These are phyloP conservation scores for Mercurialis annua DNA, from an alignment of 345 rosid genomes.

Conservation along the genomic window DNA sequence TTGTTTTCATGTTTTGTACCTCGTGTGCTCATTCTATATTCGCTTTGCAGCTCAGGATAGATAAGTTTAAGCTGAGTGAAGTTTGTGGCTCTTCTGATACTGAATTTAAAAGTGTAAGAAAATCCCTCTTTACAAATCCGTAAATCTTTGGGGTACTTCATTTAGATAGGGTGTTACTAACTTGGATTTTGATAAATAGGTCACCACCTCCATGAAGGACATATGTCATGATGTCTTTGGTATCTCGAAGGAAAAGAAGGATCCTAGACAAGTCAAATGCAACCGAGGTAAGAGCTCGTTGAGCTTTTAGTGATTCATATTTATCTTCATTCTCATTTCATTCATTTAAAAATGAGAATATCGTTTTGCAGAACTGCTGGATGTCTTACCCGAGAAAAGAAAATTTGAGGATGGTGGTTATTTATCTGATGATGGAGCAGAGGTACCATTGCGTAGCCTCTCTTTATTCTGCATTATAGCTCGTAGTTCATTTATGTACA, in stretches of 20 bases:
- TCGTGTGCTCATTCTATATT: not conserved
- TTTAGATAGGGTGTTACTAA: not conserved
- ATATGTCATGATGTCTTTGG: conserved; percentile 61
- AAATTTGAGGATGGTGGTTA: conserved; percentile 66
- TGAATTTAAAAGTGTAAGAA: conserved; percentile 76
- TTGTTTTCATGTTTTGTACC: not conserved
- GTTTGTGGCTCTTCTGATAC: conserved; percentile 88
- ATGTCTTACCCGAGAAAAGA: conserved; percentile 70
- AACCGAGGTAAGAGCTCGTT: conserved; percentile 37
- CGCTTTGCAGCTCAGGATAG: conserved; percentile 70
- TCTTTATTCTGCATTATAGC: not conserved
- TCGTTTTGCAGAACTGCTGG: conserved; percentile 43
- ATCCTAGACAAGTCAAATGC: conserved; percentile 56
- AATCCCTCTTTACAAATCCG: not conserved
- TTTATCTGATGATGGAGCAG: conserved; percentile 64
- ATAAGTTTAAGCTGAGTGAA: conserved; percentile 76
- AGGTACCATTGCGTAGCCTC: conserved; percentile 21
- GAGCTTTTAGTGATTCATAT: not conserved
- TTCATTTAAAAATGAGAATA: too few species aligned
- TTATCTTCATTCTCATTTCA: too few species aligned
- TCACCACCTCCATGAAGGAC: conserved; percentile 59
- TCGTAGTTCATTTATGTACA: too few species aligned
- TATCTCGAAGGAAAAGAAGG: conserved; percentile 42
- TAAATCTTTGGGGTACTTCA: not conserved
- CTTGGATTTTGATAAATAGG: conserved; percentile 32